Base-by-base conservation (phyloP, 441 rosid genomes). In the Jatropha multifida region DNA sequence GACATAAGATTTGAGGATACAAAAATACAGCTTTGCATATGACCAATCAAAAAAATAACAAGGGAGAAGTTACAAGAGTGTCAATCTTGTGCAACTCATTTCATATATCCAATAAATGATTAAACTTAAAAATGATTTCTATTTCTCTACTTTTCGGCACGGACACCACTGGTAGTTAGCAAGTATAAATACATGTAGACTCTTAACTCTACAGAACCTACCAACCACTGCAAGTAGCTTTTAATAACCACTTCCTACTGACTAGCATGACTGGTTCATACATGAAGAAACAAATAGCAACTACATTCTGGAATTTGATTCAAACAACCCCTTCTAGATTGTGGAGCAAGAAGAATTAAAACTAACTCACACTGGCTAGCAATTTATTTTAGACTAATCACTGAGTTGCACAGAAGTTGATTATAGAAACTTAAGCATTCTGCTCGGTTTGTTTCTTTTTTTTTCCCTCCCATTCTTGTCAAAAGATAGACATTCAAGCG, bases 41-140 rank as follows among this genome's bases (percentile, higher is more conserved):
- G 32, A 48, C 49, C 14, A 5, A 20, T 5, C 26, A 68, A 60
- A 65, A 63, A 8, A 1, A 41, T 42, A 5, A 13, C 49, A 58
- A 63, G 11, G 46, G 55, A 73, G 15, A 52, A 32, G 58, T 5
- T 23, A 1, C 3, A 26, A 32, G 12, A 10, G 7, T 54, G n/a
- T 37, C n/a, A 60, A 49, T 2, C 23, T 58, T 12, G 40, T 17
- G 10, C 12, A 32, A 18, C 72, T 71, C 76, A 65, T 74, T 65
- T 41, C 55, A 66, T 67, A n/a, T 67, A 66, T 17, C 15, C 46
- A 44, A 27, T 1, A 11, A 10, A 14, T 23, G 40, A 26, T 13
- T 13, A 20, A 13, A 2, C n/a, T n/a, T 13, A 3, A 54, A 42
- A 58, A 2, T 9, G 6, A 18, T 71, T 71, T 11, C 4, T 13